Conservation (phyloP, 148 eudicot species). For the Camellia lanceoleosa region DNA sequence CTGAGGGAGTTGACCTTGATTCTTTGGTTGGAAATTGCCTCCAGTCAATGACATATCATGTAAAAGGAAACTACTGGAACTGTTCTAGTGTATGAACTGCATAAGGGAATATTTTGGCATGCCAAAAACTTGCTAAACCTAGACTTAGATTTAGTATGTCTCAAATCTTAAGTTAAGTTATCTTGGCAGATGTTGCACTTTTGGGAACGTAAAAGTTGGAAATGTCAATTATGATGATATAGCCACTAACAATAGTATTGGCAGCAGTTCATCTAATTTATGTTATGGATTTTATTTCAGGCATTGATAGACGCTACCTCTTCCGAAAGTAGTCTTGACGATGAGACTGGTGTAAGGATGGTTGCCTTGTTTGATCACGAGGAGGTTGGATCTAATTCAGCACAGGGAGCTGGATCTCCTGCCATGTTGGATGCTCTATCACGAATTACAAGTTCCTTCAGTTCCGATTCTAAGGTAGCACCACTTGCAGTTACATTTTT, state of each 20-base stretch:
- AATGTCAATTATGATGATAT: not conserved
- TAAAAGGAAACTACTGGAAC: not conserved
- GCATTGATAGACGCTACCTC: constrained; percentile 83
- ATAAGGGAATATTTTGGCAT: not conserved
- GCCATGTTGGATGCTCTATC: constrained; percentile 87
- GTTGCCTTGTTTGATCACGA: constrained; percentile 97
- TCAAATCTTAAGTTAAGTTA: not conserved
- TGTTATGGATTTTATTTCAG: constrained; percentile 38
- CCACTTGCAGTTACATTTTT: not conserved
- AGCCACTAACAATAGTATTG: not conserved
- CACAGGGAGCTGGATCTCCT: constrained; percentile 99
- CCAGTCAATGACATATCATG: not conserved
- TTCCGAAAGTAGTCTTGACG: constrained; percentile 66
- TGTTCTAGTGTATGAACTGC: constrained; percentile 1
- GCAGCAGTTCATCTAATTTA: not conserved
- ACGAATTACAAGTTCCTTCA: constrained; percentile 68
- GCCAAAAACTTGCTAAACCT: too few relatives aligned
- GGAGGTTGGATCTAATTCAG: constrained; percentile 94
- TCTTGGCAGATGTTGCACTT: not conserved
- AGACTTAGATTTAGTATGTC: too few relatives aligned
- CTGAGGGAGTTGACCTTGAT: not conserved
- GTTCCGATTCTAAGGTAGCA: constrained; percentile 55
- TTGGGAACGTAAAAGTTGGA: not conserved
- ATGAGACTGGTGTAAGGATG: constrained; percentile 91
- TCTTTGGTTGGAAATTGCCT: constrained; percentile 4